Evolutionary conservation across 768 basidiomycete genomes (phyloP), one percentile per base, ranked within the genome.

Genomic region (Boletus eberwhitei): DNA sequence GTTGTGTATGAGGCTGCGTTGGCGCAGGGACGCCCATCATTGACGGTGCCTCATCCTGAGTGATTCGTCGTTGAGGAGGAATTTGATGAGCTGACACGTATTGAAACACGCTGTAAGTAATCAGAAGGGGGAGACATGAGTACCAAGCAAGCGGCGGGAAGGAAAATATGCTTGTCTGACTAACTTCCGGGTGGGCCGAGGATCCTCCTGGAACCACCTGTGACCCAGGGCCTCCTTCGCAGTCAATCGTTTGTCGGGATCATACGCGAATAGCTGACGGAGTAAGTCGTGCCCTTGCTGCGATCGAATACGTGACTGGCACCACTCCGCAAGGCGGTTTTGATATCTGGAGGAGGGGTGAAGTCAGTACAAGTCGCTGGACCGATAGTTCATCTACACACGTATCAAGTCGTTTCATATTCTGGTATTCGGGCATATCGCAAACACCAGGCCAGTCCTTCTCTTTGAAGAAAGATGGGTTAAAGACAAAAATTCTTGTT

Each of bases 151-250:
- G 29, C 26, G 19, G 17, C 49, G 4, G 35, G 14, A 55, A 26
- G 36, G 51, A 52, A 14, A 48, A 12, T 42, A 34, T 32, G 29
- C 34, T 19, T 17, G 19, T 52, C 19, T 12, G 17, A 77, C 89
- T 60, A 59, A 97, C 95, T 96, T 93, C 68, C 77, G 78, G 17
- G 88, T 89, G 3, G 95, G 91, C 41, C 79, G 79, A 9, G 93
- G 93, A 8, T 95, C 95, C 66, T 96, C 93, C 22, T 82, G 79
- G 70, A 98, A 99, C 93, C 95, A 99, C 59, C 81, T 81, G 69
- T 98, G 95, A 19, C 76, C 77, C 2, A 99, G 75, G 0, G 93
- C 89, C 55, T 90, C 84, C 59, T 81, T 79, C 1, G 94, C 93
- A 0, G 87, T 93, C 39, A 98, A 79, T 32, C 97, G 79, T 57